phyloP scores from a whole-genome alignment of 371 early-diverging fungal species.

The Lichtheimia ramosa region DNA sequence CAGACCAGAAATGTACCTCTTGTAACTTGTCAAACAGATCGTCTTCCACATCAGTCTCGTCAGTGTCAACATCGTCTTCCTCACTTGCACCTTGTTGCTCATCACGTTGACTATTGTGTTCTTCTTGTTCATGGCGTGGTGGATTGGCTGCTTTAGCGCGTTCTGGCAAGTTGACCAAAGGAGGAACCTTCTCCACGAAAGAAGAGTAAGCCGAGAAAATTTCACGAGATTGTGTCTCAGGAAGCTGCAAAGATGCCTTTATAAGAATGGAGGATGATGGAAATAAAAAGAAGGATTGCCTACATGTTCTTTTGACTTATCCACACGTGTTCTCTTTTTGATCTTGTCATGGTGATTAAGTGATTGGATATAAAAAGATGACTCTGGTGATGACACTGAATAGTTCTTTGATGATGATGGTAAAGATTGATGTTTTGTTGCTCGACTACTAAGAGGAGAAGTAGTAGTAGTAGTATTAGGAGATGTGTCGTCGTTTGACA shows the following conservation, averaged over 20 bases:
- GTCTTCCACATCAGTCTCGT: conserved; percentile 32
- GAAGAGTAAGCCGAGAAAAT: conserved; percentile 10
- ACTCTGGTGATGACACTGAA: too few species aligned
- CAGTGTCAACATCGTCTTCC: conserved; percentile 18
- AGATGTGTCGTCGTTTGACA: background rate
- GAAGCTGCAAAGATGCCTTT: background rate
- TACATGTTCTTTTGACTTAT: conserved; percentile 2
- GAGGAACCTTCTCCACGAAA: conserved; percentile 13
- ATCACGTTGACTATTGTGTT: background rate
- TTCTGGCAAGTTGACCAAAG: conserved; percentile 15
- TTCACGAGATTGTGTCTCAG: conserved; percentile 18
- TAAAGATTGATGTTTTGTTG: conserved; percentile 1
- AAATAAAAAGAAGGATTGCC: background rate
- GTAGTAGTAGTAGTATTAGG: background rate
- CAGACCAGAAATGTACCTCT: conserved; percentile 9
- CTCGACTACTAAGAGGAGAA: background rate
- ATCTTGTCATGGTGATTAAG: too few species aligned
- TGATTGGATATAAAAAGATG: too few species aligned
- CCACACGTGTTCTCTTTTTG: background rate
- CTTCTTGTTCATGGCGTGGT: conserved; percentile 2
- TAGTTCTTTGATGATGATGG: background rate
- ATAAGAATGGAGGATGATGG: background rate
- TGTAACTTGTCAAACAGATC: conserved; percentile 21
- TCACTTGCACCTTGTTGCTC: background rate
- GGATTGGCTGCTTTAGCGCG: conserved; percentile 1